Conservation (phyloP, 2,329 filamentous ascomycete species). For the Botrytis paeoniae region DNA sequence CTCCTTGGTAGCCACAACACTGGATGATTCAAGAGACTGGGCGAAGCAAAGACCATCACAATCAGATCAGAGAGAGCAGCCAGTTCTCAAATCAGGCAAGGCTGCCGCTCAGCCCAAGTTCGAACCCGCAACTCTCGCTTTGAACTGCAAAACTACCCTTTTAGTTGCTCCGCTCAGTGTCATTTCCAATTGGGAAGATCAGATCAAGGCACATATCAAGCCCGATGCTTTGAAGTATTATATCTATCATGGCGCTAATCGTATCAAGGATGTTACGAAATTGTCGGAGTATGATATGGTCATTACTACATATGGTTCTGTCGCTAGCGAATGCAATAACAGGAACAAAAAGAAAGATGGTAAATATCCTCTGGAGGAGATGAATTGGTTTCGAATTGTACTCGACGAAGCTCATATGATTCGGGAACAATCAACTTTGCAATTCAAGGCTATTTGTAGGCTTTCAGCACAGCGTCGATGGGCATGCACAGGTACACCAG, state of each 20-base stretch:
- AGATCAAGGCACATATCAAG: conserved; percentile 78
- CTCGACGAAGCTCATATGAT: conserved; percentile 95
- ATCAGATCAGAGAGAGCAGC: conserved; percentile 32
- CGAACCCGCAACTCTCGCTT: conserved; percentile 44
- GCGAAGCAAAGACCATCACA: conserved; percentile 47
- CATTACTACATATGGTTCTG: conserved; percentile 88
- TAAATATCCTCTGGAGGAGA: conserved; percentile 64
- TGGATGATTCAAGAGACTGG: conserved; percentile 62
- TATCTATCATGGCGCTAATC: conserved; percentile 80
- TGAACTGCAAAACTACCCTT: conserved; percentile 76
- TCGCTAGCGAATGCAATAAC: conserved; percentile 72
- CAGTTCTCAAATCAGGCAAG: conserved; percentile 33
- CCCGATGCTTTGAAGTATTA: conserved; percentile 65
- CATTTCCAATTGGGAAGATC: conserved; percentile 90
- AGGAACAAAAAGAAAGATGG: conserved; percentile 60
- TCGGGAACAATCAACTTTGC: conserved; percentile 75
- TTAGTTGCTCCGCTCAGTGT: conserved; percentile 88
- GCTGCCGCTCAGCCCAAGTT: conserved; percentile 32
- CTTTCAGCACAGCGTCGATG: conserved; percentile 80
- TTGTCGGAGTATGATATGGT: conserved; percentile 77
- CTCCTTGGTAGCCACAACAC: conserved; percentile 67
- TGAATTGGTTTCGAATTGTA: conserved; percentile 91
- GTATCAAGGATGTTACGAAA: conserved; percentile 64
- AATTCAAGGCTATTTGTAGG: conserved; percentile 80
- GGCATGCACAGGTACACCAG: conserved; percentile 95